Evolutionary conservation across 169 alveolate genomes (phyloP).

Genomic region (Cryptosporidium viatorum): DNA sequence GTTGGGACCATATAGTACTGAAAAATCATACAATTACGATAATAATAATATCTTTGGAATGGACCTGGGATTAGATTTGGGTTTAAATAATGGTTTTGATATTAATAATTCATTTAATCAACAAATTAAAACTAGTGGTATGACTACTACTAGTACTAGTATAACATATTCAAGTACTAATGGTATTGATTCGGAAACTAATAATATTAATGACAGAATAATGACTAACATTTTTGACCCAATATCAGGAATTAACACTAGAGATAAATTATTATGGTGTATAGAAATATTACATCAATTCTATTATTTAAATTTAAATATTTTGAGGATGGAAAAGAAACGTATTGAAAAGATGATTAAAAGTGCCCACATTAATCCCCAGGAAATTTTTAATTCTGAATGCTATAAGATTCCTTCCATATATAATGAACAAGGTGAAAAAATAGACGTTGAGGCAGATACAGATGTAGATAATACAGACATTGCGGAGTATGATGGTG

Average conservation of each 20-base stretch:
- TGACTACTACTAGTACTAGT: slow-evolving; percentile 7
- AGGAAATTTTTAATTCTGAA: not conserved
- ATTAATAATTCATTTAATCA: not conserved
- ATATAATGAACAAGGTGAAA: not conserved
- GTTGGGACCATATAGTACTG: not conserved
- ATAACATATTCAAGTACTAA: not conserved
- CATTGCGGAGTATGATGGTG: not conserved
- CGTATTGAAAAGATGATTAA: not conserved
- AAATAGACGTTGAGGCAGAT: too few relatives aligned
- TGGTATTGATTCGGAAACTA: not conserved
- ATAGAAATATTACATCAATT: not conserved
- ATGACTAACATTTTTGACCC: not conserved
- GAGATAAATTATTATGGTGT: not conserved
- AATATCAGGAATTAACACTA: not conserved
- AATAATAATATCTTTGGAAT: not conserved
- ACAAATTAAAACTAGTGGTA: not conserved
- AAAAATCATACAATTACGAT: not conserved
- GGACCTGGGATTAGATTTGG: not conserved
- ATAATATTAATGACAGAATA: not conserved
- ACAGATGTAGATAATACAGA: too few relatives aligned
- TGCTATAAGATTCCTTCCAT: not conserved
- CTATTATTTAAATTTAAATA: slow-evolving; percentile 14
- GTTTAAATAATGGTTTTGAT: not conserved
- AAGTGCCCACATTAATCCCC: not conserved
- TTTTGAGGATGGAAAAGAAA: not conserved